Evolutionary conservation across 495 filamentous ascomycete genomes (phyloP).

Genomic region (Podospora pseudoanserina): DNA sequence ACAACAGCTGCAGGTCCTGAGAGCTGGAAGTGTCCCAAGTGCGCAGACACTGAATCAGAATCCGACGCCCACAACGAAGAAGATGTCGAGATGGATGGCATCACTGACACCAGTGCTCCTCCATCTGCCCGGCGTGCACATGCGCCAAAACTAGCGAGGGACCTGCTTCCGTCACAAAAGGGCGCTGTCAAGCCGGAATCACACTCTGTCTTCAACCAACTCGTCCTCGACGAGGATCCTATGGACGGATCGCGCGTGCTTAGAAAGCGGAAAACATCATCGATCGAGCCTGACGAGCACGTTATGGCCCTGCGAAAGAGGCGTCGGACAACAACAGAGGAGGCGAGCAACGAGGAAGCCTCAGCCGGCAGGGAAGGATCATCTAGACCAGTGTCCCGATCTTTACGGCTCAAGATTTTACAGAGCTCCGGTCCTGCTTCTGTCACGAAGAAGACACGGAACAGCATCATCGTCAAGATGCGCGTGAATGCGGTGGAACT

Average conservation of each 20-base stretch:
- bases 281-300: slow-evolving; percentile 44
- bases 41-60: slow-evolving; percentile 62
- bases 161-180: slow-evolving; percentile 71
- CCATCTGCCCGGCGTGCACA: slow-evolving; percentile 41
- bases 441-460: slow-evolving; percentile 40
- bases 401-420: slow-evolving; percentile 38
- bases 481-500: slow-evolving; percentile 58
- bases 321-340: slow-evolving; percentile 41
- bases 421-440: slow-evolving; percentile 19
- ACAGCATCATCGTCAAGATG: slow-evolving; percentile 44
- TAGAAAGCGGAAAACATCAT: slow-evolving; percentile 75
- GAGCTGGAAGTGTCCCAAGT: slow-evolving; percentile 77
- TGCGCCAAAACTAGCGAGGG: slow-evolving; percentile 58
- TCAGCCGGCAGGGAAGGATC: slow-evolving; percentile 29
- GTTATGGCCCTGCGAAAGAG: slow-evolving; percentile 43
- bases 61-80: slow-evolving; percentile 39
- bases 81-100: slow-evolving; percentile 32
- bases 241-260: slow-evolving; percentile 82
- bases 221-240: slow-evolving; percentile 74
- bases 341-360: slow-evolving; percentile 31
- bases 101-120: slow-evolving; percentile 32
- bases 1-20: slow-evolving; percentile 51
- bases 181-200: slow-evolving; percentile 69
- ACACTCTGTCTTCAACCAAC: slow-evolving; percentile 79
- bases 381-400: slow-evolving; percentile 38